Base-by-base conservation (phyloP, 805 yeast species). In the Torulaspora indica region DNA sequence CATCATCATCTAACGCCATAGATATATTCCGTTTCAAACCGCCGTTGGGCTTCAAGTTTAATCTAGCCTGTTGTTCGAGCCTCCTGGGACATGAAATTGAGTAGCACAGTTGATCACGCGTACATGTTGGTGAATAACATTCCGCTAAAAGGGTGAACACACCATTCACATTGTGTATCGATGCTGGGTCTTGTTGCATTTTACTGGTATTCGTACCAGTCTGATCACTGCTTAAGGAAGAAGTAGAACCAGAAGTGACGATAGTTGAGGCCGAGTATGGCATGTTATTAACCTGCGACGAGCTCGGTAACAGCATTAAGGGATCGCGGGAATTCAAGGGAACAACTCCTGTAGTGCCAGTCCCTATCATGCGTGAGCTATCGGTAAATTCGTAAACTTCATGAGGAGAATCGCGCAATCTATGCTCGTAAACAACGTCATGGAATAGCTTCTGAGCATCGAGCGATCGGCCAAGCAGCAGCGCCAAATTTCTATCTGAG, bases 101-200 rank as follows among this genome's bases (percentile, higher is more conserved):
- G 66, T 93, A 93, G 67, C 98, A 93, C 31, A 91, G 70, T 27
- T 78, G 73, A 57, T 87, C 95, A 40, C 95, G 73, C 4, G 96
- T 82, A 67, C 98, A 93, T 0, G 98, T 93, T 27, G 98, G 96
- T 0, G 97, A 89, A 60, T 93, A 93, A 67, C 98, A 93, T 59
- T 90, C 96, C 0, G 97, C 86, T 49, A 93, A 71, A 34, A 91
- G 70, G 1, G 96, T 91, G 59, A 91, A 93, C 3, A 93, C 95
- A 54, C 98, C 98, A 63, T 86, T 86, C 8, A 88, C 89, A 3
- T 47, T 55, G 42, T 58, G 66, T 33, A 56, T 53, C 20, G 55
- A 52, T 17, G 59, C 59, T 13, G 56, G 55, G 22, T 52, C 50
- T 13, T 49, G 46, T 22, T 43, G 45, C 25, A 23, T 35, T 25